Conservation (phyloP, 306 rosid species). For the Vigna radiata region DNA sequence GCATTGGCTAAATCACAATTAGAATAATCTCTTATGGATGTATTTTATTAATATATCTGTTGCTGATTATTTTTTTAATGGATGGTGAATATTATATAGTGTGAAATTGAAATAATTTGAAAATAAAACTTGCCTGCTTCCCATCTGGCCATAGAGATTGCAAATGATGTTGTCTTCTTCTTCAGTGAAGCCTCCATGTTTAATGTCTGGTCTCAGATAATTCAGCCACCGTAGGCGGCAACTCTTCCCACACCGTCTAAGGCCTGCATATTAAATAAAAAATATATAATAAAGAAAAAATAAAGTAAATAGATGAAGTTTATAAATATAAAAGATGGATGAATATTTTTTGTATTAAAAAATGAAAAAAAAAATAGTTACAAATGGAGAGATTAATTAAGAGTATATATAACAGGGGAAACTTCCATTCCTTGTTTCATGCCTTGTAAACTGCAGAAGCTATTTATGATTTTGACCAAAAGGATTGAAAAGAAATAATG, state of each 20-base stretch:
- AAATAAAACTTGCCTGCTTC: slow-evolving; percentile 69
- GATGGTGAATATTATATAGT: background rate
- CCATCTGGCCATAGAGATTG: slow-evolving; percentile 70
- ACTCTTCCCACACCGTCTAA: slow-evolving; percentile 88
- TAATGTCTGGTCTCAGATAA: slow-evolving; percentile 89
- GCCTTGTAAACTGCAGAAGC: background rate
- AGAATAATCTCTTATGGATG: background rate
- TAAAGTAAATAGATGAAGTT: too few relatives aligned
- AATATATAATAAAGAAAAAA: background rate
- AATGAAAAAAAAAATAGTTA: too few relatives aligned
- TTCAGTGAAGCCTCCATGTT: slow-evolving; percentile 86
- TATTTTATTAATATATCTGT: background rate
- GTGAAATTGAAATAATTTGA: background rate
- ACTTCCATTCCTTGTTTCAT: slow-evolving; percentile 8
- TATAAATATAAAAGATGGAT: too few relatives aligned
- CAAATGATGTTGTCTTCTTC: slow-evolving; percentile 76
- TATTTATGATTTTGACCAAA: slow-evolving; percentile 1
- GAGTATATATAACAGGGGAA: background rate
- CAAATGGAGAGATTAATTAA: background rate
- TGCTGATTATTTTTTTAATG: background rate
- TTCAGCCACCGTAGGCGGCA: slow-evolving; percentile 92
- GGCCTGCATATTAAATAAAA: slow-evolving; percentile 52
- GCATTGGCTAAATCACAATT: background rate
- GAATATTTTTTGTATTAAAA: too few relatives aligned
- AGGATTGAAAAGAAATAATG: background rate